Evolutionary conservation across 305 asterid genomes (phyloP), one percentile per base, ranked within the genome.

Genomic region (Ajuga reptans): DNA sequence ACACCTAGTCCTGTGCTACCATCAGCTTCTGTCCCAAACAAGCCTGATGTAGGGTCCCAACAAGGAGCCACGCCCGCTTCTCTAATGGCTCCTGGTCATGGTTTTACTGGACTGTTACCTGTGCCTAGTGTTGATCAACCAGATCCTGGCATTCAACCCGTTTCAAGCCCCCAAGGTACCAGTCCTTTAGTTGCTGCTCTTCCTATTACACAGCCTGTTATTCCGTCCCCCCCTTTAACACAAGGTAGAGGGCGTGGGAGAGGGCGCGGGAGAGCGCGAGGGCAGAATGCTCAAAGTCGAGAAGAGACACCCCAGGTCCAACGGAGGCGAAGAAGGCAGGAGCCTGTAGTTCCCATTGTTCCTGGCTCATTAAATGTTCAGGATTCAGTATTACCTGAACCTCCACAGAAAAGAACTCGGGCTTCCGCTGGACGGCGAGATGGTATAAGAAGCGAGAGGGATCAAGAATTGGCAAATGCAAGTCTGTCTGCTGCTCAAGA

Each of bases 281-380:
- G 85, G 12, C 83, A 78, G 33, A 84, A 62, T 69, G 73, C 83
- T 78, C 97, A 85, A 77, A 78, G 68, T 69, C 85, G 77, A 52
- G 89, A 80, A 76, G 90, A 82, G 81, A 66, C 86, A 27, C 85
- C 91, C 15, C 83, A 78, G 27, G 84, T 89, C 15, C 83, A 78
- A 56, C 83, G 96, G 50, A 86, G 91, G 82, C 90, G 96, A 69
- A 89, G 86, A 84, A 86, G 86, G 78, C 89, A 80, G 76, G 92
- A 85, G 54, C 71, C 82, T 72, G 73, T 70, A 41, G 78, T 53
- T 16, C 60, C 87, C 64, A 50, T 52, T 73, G 74, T 66, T 75
- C 79, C 86, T 66, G 91, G 82, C 43, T 80, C 75, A 66, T 29
- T 75, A 72, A 43, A 78, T 72, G 80, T 71, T 78, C 85, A 75